Evolutionary conservation across 495 filamentous ascomycete genomes (phyloP), one percentile per base, ranked within the genome.

Genomic region (Aspergillus panamensis): DNA sequence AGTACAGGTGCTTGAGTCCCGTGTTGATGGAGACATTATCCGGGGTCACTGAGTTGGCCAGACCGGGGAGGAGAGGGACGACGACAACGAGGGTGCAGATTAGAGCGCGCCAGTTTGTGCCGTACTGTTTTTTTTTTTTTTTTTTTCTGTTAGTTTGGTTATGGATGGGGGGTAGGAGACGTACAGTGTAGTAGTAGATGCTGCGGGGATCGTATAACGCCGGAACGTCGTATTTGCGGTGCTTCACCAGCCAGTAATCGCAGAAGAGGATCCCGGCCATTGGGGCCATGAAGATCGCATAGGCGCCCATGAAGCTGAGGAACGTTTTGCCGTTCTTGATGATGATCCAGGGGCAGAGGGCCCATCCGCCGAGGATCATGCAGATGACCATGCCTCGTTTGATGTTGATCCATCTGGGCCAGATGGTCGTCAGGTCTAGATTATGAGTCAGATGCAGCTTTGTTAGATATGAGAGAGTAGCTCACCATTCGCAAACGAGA

Each of bases 331-430:
- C 53, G 17, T 21, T 55, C 43, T 47, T 25, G 20, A 55, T 55
- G 53, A 55, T 55, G 20, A 55, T 55, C 53, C 53, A 55, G 13
- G 53, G 53, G 48, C 53, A 55, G 42, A 55, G 53, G 14, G 53
- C 53, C 53, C 53, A 55, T 33, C 53, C 53, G 10, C 53, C 53
- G 13, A 55, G 43, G 8, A 48, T 14, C 42, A 55, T 35, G 53
- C 53, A 55, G 31, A 55, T 55, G n/a, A 55, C n/a, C 53, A 55
- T 48, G 8, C 53, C 53, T 31, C 53, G 53, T 25, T 55, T 55
- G 53, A 55, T 35, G 16, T 48, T 55, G 16, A 55, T 35, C 53
- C 53, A 55, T 21, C 21, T 55, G 6, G 53, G 53, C 8, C 42
- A 55, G 42, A 55, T 55, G 6, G 53, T 55, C 13, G 43, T 47